Conservation (phyloP, 2,329 filamentous ascomycete genomes). For the Phoma sp. region DNA sequence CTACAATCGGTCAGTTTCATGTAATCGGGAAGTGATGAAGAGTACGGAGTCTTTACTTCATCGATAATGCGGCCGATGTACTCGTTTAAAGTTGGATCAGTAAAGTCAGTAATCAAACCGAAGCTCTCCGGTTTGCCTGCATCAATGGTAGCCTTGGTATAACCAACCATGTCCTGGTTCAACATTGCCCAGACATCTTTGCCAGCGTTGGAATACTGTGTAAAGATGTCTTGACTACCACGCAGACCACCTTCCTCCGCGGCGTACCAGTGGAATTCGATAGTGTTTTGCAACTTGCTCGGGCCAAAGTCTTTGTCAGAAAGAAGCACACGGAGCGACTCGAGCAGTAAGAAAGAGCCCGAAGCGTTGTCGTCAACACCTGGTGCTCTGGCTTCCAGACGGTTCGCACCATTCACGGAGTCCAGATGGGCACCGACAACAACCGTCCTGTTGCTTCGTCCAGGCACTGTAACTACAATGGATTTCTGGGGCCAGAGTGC, state of each 20-base stretch:
- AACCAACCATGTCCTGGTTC: conserved; percentile 92
- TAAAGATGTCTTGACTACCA: conserved; percentile 87
- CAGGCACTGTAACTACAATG: conserved; percentile 86
- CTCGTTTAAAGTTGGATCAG: conserved; percentile 77
- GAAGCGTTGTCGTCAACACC: conserved; percentile 77
- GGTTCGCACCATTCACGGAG: conserved; percentile 10
- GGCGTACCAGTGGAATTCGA: conserved; percentile 96
- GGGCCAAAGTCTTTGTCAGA: conserved; percentile 69
- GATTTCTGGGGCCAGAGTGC: conserved; percentile 80
- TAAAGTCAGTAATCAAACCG: conserved; percentile 89
- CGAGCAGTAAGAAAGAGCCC: conserved; percentile 89
- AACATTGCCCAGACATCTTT: conserved; percentile 91
- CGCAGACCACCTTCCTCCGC: conserved; percentile 87
- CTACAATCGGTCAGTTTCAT: conserved; percentile 36
- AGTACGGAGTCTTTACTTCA: conserved; percentile 29
- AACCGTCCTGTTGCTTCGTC: conserved; percentile 78
- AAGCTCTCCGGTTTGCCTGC: conserved; percentile 82
- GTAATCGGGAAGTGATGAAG: not conserved
- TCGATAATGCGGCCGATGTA: conserved; percentile 90
- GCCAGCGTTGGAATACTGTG: conserved; percentile 72
- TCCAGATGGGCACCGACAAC: conserved; percentile 79
- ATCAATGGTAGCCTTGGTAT: conserved; percentile 78
- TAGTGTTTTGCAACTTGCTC: conserved; percentile 78
- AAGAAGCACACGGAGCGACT: conserved; percentile 82
- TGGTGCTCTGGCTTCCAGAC: conserved; percentile 56